Evolutionary conservation across 129 eudicot species (phyloP).

Genomic region (Apium graveolens): DNA sequence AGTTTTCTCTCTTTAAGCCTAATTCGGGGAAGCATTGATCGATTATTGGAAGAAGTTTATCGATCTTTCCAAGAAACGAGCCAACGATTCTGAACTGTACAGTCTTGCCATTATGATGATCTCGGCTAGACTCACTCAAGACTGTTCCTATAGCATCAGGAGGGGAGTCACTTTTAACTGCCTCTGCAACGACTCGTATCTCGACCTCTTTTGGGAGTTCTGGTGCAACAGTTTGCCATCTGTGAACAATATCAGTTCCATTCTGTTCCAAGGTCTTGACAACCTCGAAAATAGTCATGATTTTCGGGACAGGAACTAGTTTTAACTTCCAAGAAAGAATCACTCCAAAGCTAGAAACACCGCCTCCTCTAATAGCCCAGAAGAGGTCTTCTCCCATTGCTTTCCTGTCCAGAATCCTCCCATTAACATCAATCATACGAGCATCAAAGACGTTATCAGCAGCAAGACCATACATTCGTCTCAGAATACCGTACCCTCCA

Average conservation of each 20-base stretch:
- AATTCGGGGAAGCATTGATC: background rate
- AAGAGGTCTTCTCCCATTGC: slow-evolving; percentile 8
- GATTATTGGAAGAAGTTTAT: background rate
- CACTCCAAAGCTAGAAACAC: slow-evolving; percentile 7
- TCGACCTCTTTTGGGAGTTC: slow-evolving; percentile 7
- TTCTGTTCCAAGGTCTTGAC: background rate
- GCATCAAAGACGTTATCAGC: slow-evolving; percentile 8
- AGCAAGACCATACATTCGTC: slow-evolving; percentile 4
- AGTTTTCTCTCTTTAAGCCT: background rate
- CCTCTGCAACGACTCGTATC: background rate
- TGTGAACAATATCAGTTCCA: background rate
- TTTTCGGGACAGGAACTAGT: background rate
- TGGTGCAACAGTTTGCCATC: slow-evolving; percentile 1
- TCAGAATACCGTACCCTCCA: slow-evolving; percentile 5
- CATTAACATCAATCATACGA: background rate
- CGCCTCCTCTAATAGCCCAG: slow-evolving; percentile 13
- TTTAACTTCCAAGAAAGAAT: slow-evolving; percentile 7
- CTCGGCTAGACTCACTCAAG: background rate
- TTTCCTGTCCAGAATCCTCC: background rate
- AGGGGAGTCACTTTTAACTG: background rate
- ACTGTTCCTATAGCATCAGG: background rate
- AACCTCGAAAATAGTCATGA: background rate
- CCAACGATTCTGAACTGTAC: background rate
- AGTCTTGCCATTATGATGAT: background rate
- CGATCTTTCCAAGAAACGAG: background rate